Evolutionary conservation across 257 asterid species (phyloP), one percentile per base, ranked within the genome.

Genomic region (Echites panduratus): DNA sequence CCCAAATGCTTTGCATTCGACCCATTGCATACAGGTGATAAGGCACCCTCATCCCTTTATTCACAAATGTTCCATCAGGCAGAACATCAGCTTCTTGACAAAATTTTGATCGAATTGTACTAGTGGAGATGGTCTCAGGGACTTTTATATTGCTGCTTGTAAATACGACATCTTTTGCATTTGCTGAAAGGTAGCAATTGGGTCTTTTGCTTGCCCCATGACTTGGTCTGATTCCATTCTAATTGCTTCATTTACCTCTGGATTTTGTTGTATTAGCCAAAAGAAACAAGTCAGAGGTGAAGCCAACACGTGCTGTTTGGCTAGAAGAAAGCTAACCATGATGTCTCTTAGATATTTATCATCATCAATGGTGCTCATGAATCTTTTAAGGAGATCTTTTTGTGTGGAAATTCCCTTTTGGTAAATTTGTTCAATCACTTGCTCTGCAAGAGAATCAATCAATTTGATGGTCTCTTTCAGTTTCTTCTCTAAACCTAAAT

Each of bases 91-190:
- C 89, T 11, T 76, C 70, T 17, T 70, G 74, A 14, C 95, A 81
- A 44, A 87, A 89, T 70, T 92, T 92, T 0, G 97, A 92, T 92
- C 97, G 44, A 92, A 87, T 57, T 92, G 96, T 59, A 92, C 96
- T 0, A 96, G 97, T 1, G 97, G 97, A 68, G 77, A 89, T 2
- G 89, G 72, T 32, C 96, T 73, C 84, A 89, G 81, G 76, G 89
- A 81, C 84, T 92, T 96, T 75, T 87, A 87, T 26, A 88, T 78
- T 24, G 90, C 87, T 14, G 93, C 96, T 26, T 90, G 87, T 40
- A 92, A 66, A 68, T 84, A 88, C 24, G 79, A 87, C 93, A 88
- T 84, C 53, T 81, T 79, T 0, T 80, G 79, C 29, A 88, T 63
- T 73, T 86, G 84, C 50, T 76, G 70, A 24, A 76, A 82, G 19